Base-by-base conservation (phyloP, 2,329 filamentous ascomycete genomes). In the Beauveria caledonica region DNA sequence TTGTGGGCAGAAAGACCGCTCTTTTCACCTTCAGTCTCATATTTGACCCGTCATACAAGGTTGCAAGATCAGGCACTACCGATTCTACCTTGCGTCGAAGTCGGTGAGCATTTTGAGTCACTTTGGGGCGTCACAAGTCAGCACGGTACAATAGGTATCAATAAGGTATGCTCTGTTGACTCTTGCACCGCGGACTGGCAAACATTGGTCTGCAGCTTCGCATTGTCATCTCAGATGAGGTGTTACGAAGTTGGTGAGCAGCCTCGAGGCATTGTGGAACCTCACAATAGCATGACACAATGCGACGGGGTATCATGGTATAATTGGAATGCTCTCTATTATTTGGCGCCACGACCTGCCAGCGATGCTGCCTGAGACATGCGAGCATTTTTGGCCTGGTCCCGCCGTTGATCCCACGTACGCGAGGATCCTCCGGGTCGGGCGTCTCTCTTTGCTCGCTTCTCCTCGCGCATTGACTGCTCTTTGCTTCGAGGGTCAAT, bases 401-500 rank as follows among this genome's bases (percentile, higher is more conserved):
- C 73, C 55, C 73, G 67, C 44, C 66, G 66, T 64, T 73, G 71
- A 70, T 86, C 83, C 83, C 84, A 84, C 40, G 80, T 78, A 62
- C 82, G 77, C n/a, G 81, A 79, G 48, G 77, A 78, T 23, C 79
- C 81, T 13, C 79, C 80, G 33, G 77, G 72, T 62, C 77, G 76
- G 17, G 76, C 77, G 39, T 85, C 86, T 63, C 81, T 79, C 64
- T 82, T 80, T 11, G 81, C 81, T 66, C 77, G 84, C 70, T 83
- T 85, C 68, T 84, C 83, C 63, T 86, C 83, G 69, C 85, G 80
- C 44, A 95, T 78, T 44, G 87, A 87, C 70, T 84, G 86, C 49
- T 89, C 88, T 71, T 90, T 91, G 71, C 92, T 90, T 60, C 90
- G 79, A 1, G 92, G 92, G 76, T 99, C 94, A 72, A 97, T 97